Percentiles rank a stretch among this genome's conserved stretches.
Evolutionary conservation across 1,284 basidiomycete species (phyloP).

Genomic region (Clitocybe nebularis): DNA sequence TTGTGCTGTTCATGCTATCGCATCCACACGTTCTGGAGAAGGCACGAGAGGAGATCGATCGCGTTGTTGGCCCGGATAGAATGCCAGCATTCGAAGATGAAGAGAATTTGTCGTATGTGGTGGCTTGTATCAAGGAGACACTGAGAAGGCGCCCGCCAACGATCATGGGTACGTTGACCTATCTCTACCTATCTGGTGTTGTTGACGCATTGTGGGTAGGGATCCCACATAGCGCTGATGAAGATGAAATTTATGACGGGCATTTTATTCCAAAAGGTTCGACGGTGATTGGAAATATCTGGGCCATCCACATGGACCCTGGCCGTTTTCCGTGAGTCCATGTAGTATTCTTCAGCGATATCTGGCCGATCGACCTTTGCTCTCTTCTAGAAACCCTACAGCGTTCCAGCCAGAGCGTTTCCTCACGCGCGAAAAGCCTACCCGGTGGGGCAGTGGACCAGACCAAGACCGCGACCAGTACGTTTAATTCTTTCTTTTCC

Average conservation of each 20-base stretch:
- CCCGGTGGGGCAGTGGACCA: constrained; percentile 24
- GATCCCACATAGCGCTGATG: constrained; percentile 23
- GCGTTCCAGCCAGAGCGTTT: constrained; percentile 26
- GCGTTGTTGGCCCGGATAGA: constrained; percentile 22
- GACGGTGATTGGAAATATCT: constrained; percentile 24
- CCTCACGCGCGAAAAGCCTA: constrained; percentile 17
- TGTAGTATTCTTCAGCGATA: not conserved
- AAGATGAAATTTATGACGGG: constrained; percentile 25
- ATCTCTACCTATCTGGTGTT: not conserved
- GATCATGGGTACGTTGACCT: constrained; percentile 18
- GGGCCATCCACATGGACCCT: constrained; percentile 26
- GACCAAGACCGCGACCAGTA: constrained; percentile 24
- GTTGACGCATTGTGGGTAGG: constrained; percentile 9
- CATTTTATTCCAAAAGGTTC: constrained; percentile 25
- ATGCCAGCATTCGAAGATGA: constrained; percentile 28
- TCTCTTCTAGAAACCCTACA: constrained; percentile 17
- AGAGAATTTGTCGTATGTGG: constrained; percentile 22
- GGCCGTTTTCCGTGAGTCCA: constrained; percentile 20
- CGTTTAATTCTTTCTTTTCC: not conserved
- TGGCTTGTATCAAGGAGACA: constrained; percentile 29
- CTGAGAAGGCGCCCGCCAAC: constrained; percentile 21
- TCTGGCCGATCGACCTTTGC: not conserved
- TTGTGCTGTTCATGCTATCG: constrained; percentile 22
- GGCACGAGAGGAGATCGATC: constrained; percentile 22
- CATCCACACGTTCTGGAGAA: constrained; percentile 20